Evolutionary conservation across 2,329 filamentous ascomycete species (phyloP).

Genomic region (Alternaria novae-zelandiae): DNA sequence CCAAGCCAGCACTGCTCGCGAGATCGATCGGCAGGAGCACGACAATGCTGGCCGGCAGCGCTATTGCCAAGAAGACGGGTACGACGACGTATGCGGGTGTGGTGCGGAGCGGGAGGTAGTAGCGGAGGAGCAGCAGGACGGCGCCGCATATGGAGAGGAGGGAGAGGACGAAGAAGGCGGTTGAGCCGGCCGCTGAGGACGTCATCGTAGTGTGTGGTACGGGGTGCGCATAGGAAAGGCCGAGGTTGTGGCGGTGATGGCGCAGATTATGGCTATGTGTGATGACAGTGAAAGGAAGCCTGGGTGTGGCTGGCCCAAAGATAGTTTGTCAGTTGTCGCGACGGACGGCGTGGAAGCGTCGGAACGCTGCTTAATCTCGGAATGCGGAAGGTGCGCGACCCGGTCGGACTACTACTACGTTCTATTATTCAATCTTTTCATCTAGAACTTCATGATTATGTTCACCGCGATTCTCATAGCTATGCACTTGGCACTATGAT

Average conservation of each 20-base stretch:
- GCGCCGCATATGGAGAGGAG: slow-evolving; percentile 75
- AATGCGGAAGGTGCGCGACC: slow-evolving; percentile 26
- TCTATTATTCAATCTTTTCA: background rate
- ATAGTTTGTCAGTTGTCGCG: slow-evolving; percentile 8
- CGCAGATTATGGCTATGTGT: slow-evolving; percentile 1
- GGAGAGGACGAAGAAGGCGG: slow-evolving; percentile 76
- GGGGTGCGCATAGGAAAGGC: slow-evolving; percentile 22
- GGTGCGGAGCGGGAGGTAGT: slow-evolving; percentile 87
- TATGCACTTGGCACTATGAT: background rate
- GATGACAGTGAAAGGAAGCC: background rate
- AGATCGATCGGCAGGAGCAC: slow-evolving; percentile 95
- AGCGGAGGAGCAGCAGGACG: slow-evolving; percentile 83
- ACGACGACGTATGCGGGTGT: slow-evolving; percentile 90
- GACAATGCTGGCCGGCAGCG: slow-evolving; percentile 87
- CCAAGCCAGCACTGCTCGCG: slow-evolving; percentile 78
- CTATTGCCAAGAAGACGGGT: slow-evolving; percentile 95
- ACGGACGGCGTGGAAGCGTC: slow-evolving; percentile 12
- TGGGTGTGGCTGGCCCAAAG: background rate
- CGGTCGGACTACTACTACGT: background rate
- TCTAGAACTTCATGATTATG: background rate
- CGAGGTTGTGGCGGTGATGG: background rate
- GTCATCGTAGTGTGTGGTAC: slow-evolving; percentile 43
- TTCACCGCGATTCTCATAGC: background rate
- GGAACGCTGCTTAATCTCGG: slow-evolving; percentile 21
- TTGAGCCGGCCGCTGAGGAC: slow-evolving; percentile 75